Evolutionary conservation across 805 yeast species (phyloP).

Genomic region (Wickerhamiella shivajii): DNA sequence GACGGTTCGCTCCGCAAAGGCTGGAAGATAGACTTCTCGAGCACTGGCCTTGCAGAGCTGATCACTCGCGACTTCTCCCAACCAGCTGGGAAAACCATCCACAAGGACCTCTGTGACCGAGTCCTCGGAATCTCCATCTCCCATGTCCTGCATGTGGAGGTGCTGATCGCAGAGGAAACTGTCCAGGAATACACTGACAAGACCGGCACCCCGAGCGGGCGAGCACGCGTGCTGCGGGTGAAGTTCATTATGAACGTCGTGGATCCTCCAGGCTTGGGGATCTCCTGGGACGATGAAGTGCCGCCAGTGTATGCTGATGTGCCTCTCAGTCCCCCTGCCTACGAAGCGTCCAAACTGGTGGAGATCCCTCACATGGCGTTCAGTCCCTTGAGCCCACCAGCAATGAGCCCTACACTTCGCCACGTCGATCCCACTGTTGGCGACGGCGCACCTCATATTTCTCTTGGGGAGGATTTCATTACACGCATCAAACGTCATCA

Average conservation of each 20-base stretch:
- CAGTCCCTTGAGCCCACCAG: conserved; percentile 9
- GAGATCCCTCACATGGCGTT: conserved; percentile 16
- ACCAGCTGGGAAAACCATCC: conserved; percentile 14
- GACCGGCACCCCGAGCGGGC: conserved; percentile 49
- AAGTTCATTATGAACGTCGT: conserved; percentile 74
- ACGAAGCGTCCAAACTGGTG: conserved; percentile 28
- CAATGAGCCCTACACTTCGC: conserved; percentile 18
- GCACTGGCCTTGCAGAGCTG: conserved; percentile 65
- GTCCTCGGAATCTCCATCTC: conserved; percentile 60
- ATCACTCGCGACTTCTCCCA: conserved; percentile 21
- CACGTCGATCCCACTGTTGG: conserved; percentile 17
- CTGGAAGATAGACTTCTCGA: conserved; percentile 86
- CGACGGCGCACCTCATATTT: background rate
- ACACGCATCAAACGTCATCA: conserved; percentile 1
- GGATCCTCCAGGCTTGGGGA: conserved; percentile 88
- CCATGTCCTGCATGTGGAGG: conserved; percentile 70
- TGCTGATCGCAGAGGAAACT: conserved; percentile 84
- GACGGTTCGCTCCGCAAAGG: conserved; percentile 78
- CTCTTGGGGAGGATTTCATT: conserved; percentile 4
- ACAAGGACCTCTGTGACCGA: conserved; percentile 53
- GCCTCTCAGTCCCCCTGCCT: conserved; percentile 77
- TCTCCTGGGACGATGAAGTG: conserved; percentile 98
- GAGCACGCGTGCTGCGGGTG: conserved; percentile 89
- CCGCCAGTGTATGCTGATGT: conserved; percentile 93
- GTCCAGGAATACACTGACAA: conserved; percentile 18